Evolutionary conservation across 139 green algal genomes (phyloP).

Genomic region (Chlorella sp.): DNA sequence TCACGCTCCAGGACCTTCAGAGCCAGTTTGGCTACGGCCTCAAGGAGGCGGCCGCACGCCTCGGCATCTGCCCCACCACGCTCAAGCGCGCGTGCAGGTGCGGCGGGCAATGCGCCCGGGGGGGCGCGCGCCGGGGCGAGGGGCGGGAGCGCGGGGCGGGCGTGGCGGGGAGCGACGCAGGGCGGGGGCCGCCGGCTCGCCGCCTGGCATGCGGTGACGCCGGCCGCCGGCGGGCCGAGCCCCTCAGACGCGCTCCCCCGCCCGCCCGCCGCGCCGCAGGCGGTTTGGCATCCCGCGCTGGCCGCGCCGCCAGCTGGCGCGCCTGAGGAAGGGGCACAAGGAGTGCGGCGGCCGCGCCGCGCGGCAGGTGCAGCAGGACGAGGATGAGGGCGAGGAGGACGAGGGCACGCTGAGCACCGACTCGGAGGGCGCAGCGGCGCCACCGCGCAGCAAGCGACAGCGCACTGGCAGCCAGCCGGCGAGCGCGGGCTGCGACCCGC

Average conservation of each 20-base stretch:
- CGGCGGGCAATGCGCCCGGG: too few species aligned
- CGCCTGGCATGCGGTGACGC: too few species aligned
- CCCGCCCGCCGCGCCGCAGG: not conserved
- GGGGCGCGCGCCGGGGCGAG: too few species aligned
- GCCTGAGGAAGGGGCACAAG: conserved; percentile 30
- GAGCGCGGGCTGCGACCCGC: not conserved
- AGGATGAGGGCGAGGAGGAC: not conserved
- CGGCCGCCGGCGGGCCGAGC: too few species aligned
- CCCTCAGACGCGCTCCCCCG: too few species aligned
- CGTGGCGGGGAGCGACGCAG: too few species aligned
- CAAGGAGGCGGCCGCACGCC: conserved; percentile 44
- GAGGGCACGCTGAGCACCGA: too few species aligned
- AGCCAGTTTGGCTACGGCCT: conserved; percentile 44
- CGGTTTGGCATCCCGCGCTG: conserved; percentile 51
- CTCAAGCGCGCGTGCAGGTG: conserved; percentile 41
- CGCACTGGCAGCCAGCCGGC: not conserved
- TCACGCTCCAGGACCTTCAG: conserved; percentile 69
- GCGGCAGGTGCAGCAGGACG: not conserved
- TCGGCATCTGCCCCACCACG: conserved; percentile 56
- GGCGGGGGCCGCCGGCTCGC: too few species aligned
- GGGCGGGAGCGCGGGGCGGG: too few species aligned
- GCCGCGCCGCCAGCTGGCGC: conserved; percentile 53
- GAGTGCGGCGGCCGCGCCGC: not conserved
- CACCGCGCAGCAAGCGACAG: not conserved
- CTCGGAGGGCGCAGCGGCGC: not conserved